Evolutionary conservation across 176 grass and related monocot genomes (phyloP).

Genomic region (Neostapfia colusana): DNA sequence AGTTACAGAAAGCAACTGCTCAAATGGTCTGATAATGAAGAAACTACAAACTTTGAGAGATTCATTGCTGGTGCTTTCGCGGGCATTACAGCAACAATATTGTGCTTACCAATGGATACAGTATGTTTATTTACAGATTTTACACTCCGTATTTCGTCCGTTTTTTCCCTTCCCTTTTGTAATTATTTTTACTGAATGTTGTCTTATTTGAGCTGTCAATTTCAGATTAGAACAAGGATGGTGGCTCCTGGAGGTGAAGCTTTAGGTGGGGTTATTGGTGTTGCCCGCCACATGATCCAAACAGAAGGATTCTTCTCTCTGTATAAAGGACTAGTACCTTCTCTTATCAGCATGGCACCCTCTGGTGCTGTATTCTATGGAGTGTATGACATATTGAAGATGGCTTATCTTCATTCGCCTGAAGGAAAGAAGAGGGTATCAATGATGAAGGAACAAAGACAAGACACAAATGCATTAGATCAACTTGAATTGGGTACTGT

Average conservation of each 20-base stretch:
- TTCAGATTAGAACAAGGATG: constrained; percentile 96
- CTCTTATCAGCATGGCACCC: constrained; percentile 98
- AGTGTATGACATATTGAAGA: constrained; percentile 95
- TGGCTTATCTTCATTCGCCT: constrained; percentile 71
- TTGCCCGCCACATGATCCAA: constrained; percentile 79
- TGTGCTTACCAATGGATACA: constrained; percentile 97
- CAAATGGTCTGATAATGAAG: constrained; percentile 85
- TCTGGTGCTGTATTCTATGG: constrained; percentile 98
- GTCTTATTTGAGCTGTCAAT: constrained; percentile 32
- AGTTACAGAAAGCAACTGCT: constrained; percentile 80
- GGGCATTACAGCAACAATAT: constrained; percentile 78
- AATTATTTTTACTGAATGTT: neutral
- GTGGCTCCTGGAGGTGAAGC: constrained; percentile 94
- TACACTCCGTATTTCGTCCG: neutral
- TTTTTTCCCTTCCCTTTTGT: neutral
- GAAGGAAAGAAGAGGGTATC: constrained; percentile 65
- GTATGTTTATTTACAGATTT: constrained; percentile 52
- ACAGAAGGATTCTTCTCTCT: constrained; percentile 96
- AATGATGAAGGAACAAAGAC: constrained; percentile 65
- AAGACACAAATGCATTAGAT: constrained; percentile 80
- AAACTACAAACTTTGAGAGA: constrained; percentile 93
- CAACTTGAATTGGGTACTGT: constrained; percentile 80
- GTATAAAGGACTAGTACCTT: constrained; percentile 90
- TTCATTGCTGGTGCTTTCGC: constrained; percentile 89
- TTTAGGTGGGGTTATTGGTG: constrained; percentile 86